Percentiles rank a stretch among this genome's conserved stretches.
phyloP scores from a whole-genome alignment of 164 flowering plant genomes.

The Aristolochia californica region DNA sequence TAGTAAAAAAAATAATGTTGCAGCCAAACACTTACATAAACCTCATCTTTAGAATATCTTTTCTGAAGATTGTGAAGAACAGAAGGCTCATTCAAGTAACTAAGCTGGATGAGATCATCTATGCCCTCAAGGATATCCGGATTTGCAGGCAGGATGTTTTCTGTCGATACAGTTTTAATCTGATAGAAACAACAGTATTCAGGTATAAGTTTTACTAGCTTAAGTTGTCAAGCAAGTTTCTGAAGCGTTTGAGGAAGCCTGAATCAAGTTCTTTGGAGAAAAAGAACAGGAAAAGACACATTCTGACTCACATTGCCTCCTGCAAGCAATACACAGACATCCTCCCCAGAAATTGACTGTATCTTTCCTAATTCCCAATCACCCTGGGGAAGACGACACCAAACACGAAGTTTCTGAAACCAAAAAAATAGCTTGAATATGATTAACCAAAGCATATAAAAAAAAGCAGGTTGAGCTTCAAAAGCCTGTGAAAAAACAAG shows the following conservation, averaged over 20 bases:
- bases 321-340: constrained; percentile 43
- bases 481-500: no score
- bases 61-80: constrained; percentile 72
- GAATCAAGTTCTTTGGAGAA: neutral
- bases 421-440: neutral
- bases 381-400: constrained; percentile 59
- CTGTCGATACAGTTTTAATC: constrained; percentile 49
- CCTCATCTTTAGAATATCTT: constrained; percentile 53
- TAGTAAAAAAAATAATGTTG: neutral
- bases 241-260: neutral
- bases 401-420: constrained; percentile 73
- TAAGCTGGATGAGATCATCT: constrained; percentile 81
- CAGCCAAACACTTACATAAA: constrained; percentile 48
- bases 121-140: constrained; percentile 75
- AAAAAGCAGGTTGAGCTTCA: neutral
- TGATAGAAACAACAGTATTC: constrained; percentile 12
- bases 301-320: constrained; percentile 56
- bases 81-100: constrained; percentile 96
- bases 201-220: neutral
- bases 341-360: constrained; percentile 59
- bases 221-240: neutral
- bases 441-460: neutral
- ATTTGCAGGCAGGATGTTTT: constrained; percentile 74
- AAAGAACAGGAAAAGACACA: no score
- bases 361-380: constrained; percentile 70